Conservation (phyloP, 768 basidiomycete genomes). For the Mycena polygramma region DNA sequence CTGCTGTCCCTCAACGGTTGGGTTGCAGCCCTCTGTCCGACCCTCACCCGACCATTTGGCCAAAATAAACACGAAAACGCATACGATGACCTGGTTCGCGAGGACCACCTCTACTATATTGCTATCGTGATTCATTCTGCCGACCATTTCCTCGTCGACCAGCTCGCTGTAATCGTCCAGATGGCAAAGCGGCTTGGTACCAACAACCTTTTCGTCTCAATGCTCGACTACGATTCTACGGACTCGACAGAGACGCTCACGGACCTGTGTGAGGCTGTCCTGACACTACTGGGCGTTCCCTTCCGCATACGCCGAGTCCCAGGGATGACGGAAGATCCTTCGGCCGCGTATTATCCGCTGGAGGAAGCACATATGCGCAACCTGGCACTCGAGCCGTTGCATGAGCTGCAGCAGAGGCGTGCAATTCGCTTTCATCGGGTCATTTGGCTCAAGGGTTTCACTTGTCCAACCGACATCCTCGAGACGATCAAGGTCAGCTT, state of each 20-base stretch:
- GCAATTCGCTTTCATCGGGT: constrained; percentile 90
- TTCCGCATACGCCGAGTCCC: constrained; percentile 94
- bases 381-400: constrained; percentile 89
- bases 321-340: constrained; percentile 91
- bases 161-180: constrained; percentile 97
- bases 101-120: constrained; percentile 92
- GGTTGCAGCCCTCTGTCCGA: constrained; percentile 97
- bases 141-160: constrained; percentile 99
- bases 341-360: constrained; percentile 92
- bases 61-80: constrained; percentile 88
- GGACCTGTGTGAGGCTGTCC: constrained; percentile 95
- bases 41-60: constrained; percentile 93
- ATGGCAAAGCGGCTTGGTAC: constrained; percentile 92
- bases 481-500: constrained; percentile 94
- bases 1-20: constrained; percentile 97
- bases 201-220: constrained; percentile 93
- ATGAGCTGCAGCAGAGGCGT: constrained; percentile 82
- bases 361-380: constrained; percentile 97
- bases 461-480: constrained; percentile 97
- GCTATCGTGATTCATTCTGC: constrained; percentile 97
- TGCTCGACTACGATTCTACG: constrained; percentile 96
- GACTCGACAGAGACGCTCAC: constrained; percentile 96
- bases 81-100: constrained; percentile 89
- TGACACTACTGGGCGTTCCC: constrained; percentile 92
- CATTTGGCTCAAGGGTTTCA: constrained; percentile 98